phyloP scores from a whole-genome alignment of 495 filamentous ascomycete species.

The Daldinia grandis region DNA sequence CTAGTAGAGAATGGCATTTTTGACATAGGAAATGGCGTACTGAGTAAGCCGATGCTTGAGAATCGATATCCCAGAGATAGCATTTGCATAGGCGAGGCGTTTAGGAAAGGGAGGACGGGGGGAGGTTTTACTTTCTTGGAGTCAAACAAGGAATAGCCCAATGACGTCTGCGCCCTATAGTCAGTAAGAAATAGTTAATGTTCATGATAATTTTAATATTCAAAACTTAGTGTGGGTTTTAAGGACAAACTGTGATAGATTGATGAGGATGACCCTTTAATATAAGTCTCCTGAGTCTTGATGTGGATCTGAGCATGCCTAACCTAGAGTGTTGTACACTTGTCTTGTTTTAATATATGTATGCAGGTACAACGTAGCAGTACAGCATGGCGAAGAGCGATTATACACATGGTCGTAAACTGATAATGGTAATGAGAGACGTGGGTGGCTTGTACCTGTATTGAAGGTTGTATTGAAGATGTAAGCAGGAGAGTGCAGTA shows the following conservation, averaged over 20 bases:
- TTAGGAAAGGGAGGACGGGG: constrained; percentile 4
- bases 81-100: constrained; percentile 46
- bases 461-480: neutral
- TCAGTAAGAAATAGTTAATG: neutral
- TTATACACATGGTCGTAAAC: neutral
- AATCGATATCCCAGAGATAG: constrained; percentile 24
- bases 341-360: constrained; percentile 15
- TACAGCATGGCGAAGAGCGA: constrained; percentile 1
- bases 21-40: constrained; percentile 25
- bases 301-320: neutral
- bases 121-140: constrained; percentile 7
- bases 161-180: neutral
- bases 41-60: constrained; percentile 21
- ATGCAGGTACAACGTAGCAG: constrained; percentile 10
- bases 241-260: neutral
- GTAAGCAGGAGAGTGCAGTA: neutral
- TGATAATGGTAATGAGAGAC: neutral
- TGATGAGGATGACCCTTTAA: neutral
- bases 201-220: constrained; percentile 3
- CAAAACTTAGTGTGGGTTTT: neutral
- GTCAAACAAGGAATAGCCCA: neutral
- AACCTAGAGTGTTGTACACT: neutral
- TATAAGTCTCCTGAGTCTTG: neutral
- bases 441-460: neutral
- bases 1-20: constrained; percentile 30